Conservation (phyloP, 148 eudicot species). For the Oxyria digyna region DNA sequence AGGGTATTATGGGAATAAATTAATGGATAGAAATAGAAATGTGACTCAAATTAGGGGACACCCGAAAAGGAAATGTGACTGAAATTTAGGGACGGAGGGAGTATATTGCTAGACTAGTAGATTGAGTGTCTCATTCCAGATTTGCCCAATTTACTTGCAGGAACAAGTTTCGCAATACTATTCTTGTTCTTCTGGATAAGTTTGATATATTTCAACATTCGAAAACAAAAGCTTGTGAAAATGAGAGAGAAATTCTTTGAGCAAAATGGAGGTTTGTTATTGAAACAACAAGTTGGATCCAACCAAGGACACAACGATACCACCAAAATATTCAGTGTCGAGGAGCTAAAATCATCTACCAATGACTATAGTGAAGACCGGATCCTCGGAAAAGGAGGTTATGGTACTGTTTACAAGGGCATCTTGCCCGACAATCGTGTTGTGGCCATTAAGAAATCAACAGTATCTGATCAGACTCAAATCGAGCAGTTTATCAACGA, state of each 20-base stretch:
- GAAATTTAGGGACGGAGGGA: no score
- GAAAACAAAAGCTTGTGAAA: not conserved
- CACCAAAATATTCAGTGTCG: not conserved
- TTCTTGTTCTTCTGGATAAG: no score
- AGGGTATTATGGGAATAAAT: no score
- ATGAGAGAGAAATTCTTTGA: conserved; percentile 4
- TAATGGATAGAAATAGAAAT: no score
- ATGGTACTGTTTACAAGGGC: not conserved
- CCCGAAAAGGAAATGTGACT: no score
- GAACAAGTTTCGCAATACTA: no score
- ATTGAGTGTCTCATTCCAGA: no score
- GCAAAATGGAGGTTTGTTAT: conserved; percentile 9
- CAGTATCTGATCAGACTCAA: not conserved
- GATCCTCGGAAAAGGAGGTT: not conserved
- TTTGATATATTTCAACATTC: no score
- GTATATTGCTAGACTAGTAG: no score
- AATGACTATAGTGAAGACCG: not conserved
- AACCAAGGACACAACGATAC: not conserved
- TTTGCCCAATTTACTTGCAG: no score
- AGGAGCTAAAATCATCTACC: not conserved
- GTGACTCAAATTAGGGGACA: no score
- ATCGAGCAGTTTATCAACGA: not conserved
- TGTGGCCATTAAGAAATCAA: not conserved
- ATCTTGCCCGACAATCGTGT: not conserved
- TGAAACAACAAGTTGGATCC: conserved; percentile 4